Percentiles rank a stretch among this genome's conserved stretches.
These are phyloP conservation scores for Boletus bicolor DNA, from an alignment of 768 basidiomycete genomes.

Conservation along the genomic window DNA sequence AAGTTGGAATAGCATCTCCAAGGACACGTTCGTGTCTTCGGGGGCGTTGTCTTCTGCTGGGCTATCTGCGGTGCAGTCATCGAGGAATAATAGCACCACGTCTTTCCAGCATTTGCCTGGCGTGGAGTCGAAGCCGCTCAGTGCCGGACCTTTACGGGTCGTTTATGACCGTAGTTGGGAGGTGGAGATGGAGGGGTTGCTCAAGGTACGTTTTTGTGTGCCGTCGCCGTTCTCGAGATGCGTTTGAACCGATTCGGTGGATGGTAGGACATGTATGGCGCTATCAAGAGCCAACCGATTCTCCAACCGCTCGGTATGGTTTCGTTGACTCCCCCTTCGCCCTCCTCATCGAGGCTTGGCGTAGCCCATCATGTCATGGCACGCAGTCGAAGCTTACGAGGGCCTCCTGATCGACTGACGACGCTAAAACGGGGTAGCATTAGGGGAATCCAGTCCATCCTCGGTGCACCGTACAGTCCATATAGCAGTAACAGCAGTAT, in stretches of 20 bases:
- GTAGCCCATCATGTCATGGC: constrained; percentile 40
- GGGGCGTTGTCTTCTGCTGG: constrained; percentile 34
- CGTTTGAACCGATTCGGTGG: not conserved
- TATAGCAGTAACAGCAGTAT: constrained; percentile 82
- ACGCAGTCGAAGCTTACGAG: constrained; percentile 71
- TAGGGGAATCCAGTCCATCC: constrained; percentile 78
- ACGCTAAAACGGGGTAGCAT: constrained; percentile 90
- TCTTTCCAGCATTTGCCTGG: constrained; percentile 56
- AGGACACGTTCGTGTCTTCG: constrained; percentile 49
- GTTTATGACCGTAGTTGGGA: constrained; percentile 77
- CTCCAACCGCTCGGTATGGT: constrained; percentile 68
- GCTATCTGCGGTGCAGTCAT: constrained; percentile 35
- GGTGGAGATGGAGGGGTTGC: constrained; percentile 74
- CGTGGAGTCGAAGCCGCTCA: constrained; percentile 36
- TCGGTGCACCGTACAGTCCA: constrained; percentile 69
- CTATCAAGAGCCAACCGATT: constrained; percentile 89
- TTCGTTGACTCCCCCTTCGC: constrained; percentile 42
- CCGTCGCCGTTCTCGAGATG: not conserved
- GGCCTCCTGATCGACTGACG: constrained; percentile 65
- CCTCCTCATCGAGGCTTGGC: constrained; percentile 57
- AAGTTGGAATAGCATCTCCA: constrained; percentile 79
- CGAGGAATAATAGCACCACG: constrained; percentile 58
- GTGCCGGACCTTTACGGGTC: constrained; percentile 33
- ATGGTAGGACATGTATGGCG: constrained; percentile 85
- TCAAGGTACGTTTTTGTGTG: constrained; percentile 57